A percentile compares a stretch with the other conserved stretches of the same genome.
These are phyloP conservation scores for Hypsizygus marmoreus DNA, from an alignment of 768 basidiomycete genomes.

Conservation along the genomic window DNA sequence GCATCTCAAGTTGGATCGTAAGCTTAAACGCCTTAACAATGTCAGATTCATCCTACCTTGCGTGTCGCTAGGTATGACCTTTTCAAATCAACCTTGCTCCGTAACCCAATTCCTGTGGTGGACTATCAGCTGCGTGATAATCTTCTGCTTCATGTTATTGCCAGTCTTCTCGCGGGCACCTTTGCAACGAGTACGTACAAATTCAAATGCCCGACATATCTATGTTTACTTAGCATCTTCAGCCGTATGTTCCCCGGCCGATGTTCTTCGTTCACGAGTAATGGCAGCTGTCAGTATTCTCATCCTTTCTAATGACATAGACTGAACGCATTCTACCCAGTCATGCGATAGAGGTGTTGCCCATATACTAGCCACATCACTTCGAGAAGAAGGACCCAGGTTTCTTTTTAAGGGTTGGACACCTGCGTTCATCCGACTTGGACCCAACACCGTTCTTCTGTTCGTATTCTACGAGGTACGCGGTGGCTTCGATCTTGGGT, in stretches of 20 bases:
- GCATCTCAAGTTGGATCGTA: slow-evolving; percentile 84
- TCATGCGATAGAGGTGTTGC: slow-evolving; percentile 49
- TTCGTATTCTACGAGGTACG: slow-evolving; percentile 84
- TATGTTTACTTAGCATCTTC: slow-evolving; percentile 9
- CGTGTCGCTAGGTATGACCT: slow-evolving; percentile 63
- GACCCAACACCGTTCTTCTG: slow-evolving; percentile 81
- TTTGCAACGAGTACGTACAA: slow-evolving; percentile 70
- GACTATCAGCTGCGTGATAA: slow-evolving; percentile 66
- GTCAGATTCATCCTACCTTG: not conserved
- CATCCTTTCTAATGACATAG: slow-evolving; percentile 2
- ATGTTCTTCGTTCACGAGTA: slow-evolving; percentile 74
- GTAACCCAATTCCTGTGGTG: slow-evolving; percentile 51
- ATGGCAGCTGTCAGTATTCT: slow-evolving; percentile 66
- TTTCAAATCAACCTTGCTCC: slow-evolving; percentile 64
- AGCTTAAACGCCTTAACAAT: slow-evolving; percentile 31
- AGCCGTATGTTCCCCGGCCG: slow-evolving; percentile 81
- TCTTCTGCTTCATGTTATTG: slow-evolving; percentile 63
- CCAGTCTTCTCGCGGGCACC: slow-evolving; percentile 71
- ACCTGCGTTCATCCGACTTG: slow-evolving; percentile 81
- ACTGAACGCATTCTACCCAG: slow-evolving; percentile 31
- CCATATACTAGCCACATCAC: slow-evolving; percentile 56
- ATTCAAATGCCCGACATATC: not conserved
- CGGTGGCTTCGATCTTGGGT: too few relatives aligned
- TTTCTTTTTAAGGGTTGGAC: slow-evolving; percentile 92
- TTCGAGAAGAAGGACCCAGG: slow-evolving; percentile 71